Base-by-base conservation (phyloP, 768 basidiomycete species). In the Tephrocybe sp. region DNA sequence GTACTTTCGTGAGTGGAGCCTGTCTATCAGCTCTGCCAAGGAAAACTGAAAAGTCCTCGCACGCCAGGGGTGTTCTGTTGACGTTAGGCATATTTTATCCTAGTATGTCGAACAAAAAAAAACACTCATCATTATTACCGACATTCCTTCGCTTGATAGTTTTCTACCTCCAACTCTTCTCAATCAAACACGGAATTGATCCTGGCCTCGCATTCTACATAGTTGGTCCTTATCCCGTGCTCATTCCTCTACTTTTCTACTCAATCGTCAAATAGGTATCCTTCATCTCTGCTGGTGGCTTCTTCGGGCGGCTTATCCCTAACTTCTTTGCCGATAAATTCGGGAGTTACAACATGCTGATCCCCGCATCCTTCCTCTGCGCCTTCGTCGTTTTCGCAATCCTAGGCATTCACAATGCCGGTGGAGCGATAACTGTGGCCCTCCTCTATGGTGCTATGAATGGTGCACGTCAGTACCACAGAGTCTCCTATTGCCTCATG, bases 161-260 rank as follows among this genome's bases (percentile, higher is more conserved):
- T 58, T 81, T 83, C 59, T 82, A 82, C 60, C 62, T 83, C 3
- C 79, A 83, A 57, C 69, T 81, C 0, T 83, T 74, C 55, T 71
- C 78, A 3, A 62, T 76, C 25, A 60, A 73, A 34, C 70, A 76
- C 49, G 76, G 77, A 8, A 66, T 79, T 14, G 57, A 69, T 32
- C 53, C 65, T 1, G 63, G 60, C 15, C 62, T 78, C 1, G 77
- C 78, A 0, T 79, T 80, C 52, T 81, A 82, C 58, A 65, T 72
- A 7, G 81, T 81, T 55, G 41, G 70, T 56, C 37, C 38, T 28
- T 28, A 41, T 15, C 45, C 14, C 18, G 25, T 40, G 9, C 18
- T 11, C 6, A 40, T 12, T 39, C 38, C 6, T 39, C 18, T 30
- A 41, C 32, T 20, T n/a, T 5, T 0, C n/a, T n/a, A n/a, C 18